phyloP scores from a whole-genome alignment of 2,329 filamentous ascomycete genomes.

The Cladophialophora carrionii region DNA sequence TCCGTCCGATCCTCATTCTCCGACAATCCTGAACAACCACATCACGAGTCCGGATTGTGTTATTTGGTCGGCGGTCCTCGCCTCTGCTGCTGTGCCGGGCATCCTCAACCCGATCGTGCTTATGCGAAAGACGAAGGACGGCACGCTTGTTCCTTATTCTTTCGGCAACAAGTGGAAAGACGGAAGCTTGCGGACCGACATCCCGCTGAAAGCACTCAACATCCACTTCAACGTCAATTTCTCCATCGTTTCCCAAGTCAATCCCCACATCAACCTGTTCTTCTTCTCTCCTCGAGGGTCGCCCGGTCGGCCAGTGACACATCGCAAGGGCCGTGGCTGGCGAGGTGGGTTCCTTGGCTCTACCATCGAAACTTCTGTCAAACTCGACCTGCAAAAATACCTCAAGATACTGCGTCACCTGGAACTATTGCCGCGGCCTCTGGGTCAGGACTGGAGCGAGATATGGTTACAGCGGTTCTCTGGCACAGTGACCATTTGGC shows the following conservation, averaged over 20 bases:
- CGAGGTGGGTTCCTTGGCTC: conserved; percentile 92
- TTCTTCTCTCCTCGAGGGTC: conserved; percentile 95
- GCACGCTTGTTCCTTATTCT: conserved; percentile 81
- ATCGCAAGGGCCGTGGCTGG: conserved; percentile 91
- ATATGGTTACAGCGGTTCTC: conserved; percentile 95
- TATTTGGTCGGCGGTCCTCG: conserved; percentile 95
- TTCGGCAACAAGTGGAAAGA: conserved; percentile 99
- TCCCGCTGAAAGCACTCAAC: conserved; percentile 90
- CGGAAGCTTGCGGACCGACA: conserved; percentile 89
- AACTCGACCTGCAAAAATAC: conserved; percentile 97
- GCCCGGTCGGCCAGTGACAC: conserved; percentile 90
- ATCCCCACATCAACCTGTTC: conserved; percentile 97
- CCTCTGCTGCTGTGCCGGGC: conserved; percentile 91
- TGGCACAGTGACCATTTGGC: conserved; percentile 96
- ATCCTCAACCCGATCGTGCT: conserved; percentile 94
- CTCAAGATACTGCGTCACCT: conserved; percentile 90
- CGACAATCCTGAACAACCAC: conserved; percentile 90
- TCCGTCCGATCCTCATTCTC: conserved; percentile 91
- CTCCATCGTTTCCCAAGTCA: conserved; percentile 83
- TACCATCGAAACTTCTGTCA: conserved; percentile 90
- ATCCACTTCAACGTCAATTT: conserved; percentile 99
- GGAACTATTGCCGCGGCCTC: conserved; percentile 82
- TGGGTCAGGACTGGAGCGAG: conserved; percentile 96
- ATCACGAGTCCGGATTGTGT: conserved; percentile 94
- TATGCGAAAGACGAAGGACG: conserved; percentile 81